These are phyloP conservation scores for Geoglossum glabrum DNA, from an alignment of 495 filamentous ascomycete genomes.

Conservation along the genomic window DNA sequence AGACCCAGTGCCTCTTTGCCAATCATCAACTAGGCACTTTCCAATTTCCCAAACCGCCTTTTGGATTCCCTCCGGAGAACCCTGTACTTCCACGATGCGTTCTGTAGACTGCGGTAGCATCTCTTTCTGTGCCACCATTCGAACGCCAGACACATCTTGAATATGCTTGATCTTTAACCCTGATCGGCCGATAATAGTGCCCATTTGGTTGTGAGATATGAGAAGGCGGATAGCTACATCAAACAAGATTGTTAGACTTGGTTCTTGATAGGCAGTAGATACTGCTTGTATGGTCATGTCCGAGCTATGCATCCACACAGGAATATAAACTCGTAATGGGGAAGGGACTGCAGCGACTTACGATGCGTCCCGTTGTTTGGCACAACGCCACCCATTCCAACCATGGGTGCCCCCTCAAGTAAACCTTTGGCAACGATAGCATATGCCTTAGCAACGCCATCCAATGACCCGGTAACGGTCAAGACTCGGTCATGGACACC, in stretches of 20 bases:
- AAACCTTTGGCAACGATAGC: constrained; percentile 79
- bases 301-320: not conserved
- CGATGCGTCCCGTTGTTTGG: constrained; percentile 78
- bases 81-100: constrained; percentile 89
- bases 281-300: too few species aligned
- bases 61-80: constrained; percentile 81
- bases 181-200: constrained; percentile 91
- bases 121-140: constrained; percentile 98
- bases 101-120: constrained; percentile 99
- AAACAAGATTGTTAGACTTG: not conserved
- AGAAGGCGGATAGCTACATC: constrained; percentile 73
- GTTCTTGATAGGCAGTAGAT: too few species aligned
- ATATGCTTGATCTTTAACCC: constrained; percentile 99
- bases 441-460: constrained; percentile 76
- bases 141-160: constrained; percentile 87
- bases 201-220: constrained; percentile 99
- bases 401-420: constrained; percentile 76
- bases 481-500: constrained; percentile 93
- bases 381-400: constrained; percentile 84
- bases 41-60: constrained; percentile 96
- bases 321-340: not conserved
- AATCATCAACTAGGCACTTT: constrained; percentile 94
- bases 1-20: constrained; percentile 88
- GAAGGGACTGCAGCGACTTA: constrained; percentile 34
- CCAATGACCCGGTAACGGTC: constrained; percentile 75